A percentile compares a stretch with the other conserved stretches of the same genome.
Conservation (phyloP, 495 filamentous ascomycete genomes). For the Xylaria sp. region DNA sequence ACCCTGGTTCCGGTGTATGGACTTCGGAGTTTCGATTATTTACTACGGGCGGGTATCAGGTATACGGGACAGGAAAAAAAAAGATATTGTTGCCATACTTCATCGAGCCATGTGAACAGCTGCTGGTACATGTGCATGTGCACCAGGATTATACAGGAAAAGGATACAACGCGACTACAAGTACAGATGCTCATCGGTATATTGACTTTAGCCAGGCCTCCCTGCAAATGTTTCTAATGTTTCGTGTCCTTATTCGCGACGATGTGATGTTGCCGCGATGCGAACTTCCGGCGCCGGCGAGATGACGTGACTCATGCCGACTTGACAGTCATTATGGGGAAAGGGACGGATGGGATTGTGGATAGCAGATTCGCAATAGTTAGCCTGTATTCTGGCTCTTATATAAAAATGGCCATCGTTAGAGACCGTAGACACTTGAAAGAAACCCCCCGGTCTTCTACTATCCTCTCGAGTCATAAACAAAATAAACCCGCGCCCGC, state of each 20-base stretch:
- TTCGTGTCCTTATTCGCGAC: background rate
- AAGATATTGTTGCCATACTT: background rate
- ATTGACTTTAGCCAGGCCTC: background rate
- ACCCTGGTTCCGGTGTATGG: background rate
- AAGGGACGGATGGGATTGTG: background rate
- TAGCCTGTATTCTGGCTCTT: too few species aligned
- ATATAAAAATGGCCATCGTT: background rate
- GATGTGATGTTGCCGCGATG: background rate
- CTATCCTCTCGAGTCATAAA: too few species aligned
- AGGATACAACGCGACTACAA: background rate
- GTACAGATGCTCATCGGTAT: background rate
- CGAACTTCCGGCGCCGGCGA: constrained; percentile 1
- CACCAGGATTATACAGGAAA: background rate
- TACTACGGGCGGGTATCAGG: background rate
- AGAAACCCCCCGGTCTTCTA: too few species aligned
- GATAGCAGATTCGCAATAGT: too few species aligned
- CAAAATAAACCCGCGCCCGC: too few species aligned
- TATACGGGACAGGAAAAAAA: background rate
- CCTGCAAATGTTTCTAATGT: background rate
- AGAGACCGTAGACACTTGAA: background rate
- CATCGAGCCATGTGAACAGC: background rate
- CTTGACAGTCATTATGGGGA: background rate
- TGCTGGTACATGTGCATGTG: background rate
- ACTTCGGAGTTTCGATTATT: background rate
- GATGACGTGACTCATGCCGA: constrained; percentile 15